phyloP scores from a whole-genome alignment of 805 yeast genomes.

The Aciculoconidium aculeatum region DNA sequence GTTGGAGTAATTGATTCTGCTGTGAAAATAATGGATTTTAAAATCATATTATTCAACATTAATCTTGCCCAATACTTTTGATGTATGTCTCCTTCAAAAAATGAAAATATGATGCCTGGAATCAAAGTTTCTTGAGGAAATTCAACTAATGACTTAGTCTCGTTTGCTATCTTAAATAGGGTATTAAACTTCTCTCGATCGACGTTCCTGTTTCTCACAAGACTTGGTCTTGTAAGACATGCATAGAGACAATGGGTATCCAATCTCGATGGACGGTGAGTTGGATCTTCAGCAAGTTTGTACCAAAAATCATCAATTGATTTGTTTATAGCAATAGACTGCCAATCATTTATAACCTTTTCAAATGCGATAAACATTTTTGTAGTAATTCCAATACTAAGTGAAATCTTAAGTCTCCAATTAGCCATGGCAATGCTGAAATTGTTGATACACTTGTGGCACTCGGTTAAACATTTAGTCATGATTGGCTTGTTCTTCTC shows the following conservation, averaged over 20 bases:
- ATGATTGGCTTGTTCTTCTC: slow-evolving; percentile 36
- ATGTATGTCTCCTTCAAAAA: slow-evolving; percentile 46
- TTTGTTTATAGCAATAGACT: slow-evolving; percentile 8
- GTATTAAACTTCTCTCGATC: slow-evolving; percentile 5
- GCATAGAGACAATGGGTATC: too few species aligned
- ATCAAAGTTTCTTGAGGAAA: slow-evolving; percentile 1
- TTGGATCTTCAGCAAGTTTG: background rate
- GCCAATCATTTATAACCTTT: slow-evolving; percentile 3
- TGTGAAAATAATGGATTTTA: slow-evolving; percentile 4
- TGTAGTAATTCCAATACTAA: slow-evolving; percentile 4
- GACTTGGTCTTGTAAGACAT: slow-evolving; percentile 7
- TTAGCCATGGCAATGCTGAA: slow-evolving; percentile 42
- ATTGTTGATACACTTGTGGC: slow-evolving; percentile 48
- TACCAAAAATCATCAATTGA: slow-evolving; percentile 1
- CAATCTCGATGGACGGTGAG: too few species aligned
- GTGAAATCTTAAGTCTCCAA: slow-evolving; percentile 4
- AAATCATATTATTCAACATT: slow-evolving; percentile 5
- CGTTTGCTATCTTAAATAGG: background rate
- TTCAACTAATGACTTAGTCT: background rate
- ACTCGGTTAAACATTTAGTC: slow-evolving; percentile 35
- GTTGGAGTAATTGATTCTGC: slow-evolving; percentile 14
- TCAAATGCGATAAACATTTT: slow-evolving; percentile 5
- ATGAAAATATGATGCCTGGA: slow-evolving; percentile 51
- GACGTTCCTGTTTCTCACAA: slow-evolving; percentile 4
- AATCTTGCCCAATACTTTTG: slow-evolving; percentile 46